Base-by-base conservation (phyloP, 2,329 filamentous ascomycete species). In the Rosellinia necatrix region DNA sequence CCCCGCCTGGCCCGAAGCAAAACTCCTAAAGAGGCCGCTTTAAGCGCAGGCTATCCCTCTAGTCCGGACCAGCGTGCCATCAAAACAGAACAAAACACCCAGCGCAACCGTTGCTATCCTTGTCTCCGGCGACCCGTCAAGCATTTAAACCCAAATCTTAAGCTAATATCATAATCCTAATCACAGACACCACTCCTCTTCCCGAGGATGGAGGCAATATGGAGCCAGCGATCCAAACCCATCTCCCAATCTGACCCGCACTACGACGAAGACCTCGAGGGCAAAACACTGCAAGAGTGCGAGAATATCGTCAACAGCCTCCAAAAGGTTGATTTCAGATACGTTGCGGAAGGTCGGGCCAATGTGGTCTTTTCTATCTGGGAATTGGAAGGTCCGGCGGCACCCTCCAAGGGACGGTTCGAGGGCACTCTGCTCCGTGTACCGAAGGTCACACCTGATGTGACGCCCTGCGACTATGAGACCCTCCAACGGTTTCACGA, bases 301-400 rank as follows among this genome's bases (percentile, higher is more conserved):
- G 57, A 64, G 46, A 37, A 59, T 27, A 57, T 68, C 13, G 46
- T 63, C 49, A 60, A 58, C 44, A 61, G 48, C 29, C 41, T 62
- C 58, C 19, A 54, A 49, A 56, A 58, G 42, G 64, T 64, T 15
- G 53, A 64, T 17, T 71, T 66, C 47, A 69, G 71, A 49, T 75
- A 83, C 54, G 72, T 85, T 19, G 81, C 80, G 22, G 90, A 94
- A 71, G 90, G 90, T 21, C 86, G 88, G 21, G 89, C 90, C 49
- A 93, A 94, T 70, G 81, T 88, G 48, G 87, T 92, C 60, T 92
- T 90, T 67, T 80, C 81, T 63, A 78, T 89, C 53, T 74, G 76
- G 41, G 58, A 78, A 17, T 72, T 75, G 4, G 65, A 72, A 54
- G 65, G 65, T 53, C 63, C 70, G 49, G 59, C 68, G 32, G 61